phyloP scores from a whole-genome alignment of 2,329 filamentous ascomycete genomes.

The Microcyclospora tardicrescens region DNA sequence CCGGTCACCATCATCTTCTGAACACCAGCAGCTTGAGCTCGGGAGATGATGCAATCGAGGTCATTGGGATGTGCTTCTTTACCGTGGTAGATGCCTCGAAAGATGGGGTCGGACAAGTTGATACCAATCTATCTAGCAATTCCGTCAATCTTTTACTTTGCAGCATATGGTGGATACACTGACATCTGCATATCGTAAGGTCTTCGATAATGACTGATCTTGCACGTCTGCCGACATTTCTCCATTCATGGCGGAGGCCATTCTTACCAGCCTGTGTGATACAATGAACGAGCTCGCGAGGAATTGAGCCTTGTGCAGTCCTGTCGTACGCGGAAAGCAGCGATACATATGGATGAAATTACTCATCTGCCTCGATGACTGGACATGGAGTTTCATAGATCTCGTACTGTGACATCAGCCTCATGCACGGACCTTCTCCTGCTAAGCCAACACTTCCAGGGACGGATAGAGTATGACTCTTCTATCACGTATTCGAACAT shows the following conservation, averaged over 20 bases:
- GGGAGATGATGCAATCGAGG: constrained; percentile 60
- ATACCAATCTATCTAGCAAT: constrained; percentile 57
- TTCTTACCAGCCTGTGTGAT: not conserved
- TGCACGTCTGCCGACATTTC: not conserved
- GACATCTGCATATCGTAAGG: constrained; percentile 32
- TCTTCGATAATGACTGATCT: not conserved
- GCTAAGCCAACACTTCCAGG: no score
- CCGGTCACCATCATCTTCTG: constrained; percentile 87
- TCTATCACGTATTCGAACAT: no score
- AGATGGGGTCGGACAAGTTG: constrained; percentile 89
- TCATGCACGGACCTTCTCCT: no score
- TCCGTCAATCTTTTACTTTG: constrained; percentile 3
- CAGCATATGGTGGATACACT: constrained; percentile 14
- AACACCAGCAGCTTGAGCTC: constrained; percentile 68
- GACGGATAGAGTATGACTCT: no score
- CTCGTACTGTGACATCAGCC: no score
- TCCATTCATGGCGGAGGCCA: not conserved
- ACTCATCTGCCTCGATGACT: constrained; percentile 28
- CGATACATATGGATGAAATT: not conserved
- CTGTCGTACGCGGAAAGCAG: not conserved
- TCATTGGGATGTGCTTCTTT: constrained; percentile 63
- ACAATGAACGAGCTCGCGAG: not conserved
- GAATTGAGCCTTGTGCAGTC: not conserved
- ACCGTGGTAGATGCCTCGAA: constrained; percentile 70
- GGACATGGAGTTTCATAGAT: no score